These are phyloP conservation scores for Naganishia liquefaciens DNA, from an alignment of 1,284 basidiomycete species.

Conservation along the genomic window DNA sequence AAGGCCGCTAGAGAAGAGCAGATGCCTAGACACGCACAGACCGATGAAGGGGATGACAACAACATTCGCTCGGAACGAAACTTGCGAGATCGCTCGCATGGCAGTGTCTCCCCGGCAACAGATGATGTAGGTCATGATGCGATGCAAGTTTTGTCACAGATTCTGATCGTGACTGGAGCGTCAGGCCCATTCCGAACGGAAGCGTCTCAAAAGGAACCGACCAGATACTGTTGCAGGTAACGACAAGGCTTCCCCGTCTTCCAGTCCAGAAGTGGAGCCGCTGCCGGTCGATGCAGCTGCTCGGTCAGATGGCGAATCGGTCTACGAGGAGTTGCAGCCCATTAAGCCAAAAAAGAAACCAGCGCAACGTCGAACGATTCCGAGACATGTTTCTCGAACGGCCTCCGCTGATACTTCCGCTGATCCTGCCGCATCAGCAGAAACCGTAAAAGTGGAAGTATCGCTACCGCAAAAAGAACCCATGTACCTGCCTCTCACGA, in stretches of 20 bases:
- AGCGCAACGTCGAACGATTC: not conserved
- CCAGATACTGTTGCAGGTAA: too few species aligned
- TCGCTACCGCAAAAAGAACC: not conserved
- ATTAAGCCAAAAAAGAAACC: constrained; percentile 2
- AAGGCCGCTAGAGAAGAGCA: too few species aligned
- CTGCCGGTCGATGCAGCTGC: constrained; percentile 22
- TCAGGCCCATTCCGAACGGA: not conserved
- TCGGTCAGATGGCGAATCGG: constrained; percentile 12
- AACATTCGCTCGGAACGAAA: not conserved
- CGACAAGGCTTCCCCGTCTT: not conserved
- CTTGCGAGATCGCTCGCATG: not conserved
- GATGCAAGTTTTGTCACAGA: too few species aligned
- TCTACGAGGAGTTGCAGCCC: constrained; percentile 6
- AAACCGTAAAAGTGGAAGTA: too few species aligned
- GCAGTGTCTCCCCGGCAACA: constrained; percentile 1
- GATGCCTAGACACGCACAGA: not conserved
- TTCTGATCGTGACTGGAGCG: too few species aligned
- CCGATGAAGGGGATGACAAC: not conserved
- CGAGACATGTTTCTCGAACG: not conserved
- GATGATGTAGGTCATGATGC: not conserved
- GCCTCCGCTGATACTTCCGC: not conserved
- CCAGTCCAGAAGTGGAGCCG: constrained; percentile 9
- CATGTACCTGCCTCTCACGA: constrained; percentile 20
- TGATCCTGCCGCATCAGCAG: too few species aligned
- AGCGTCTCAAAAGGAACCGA: constrained; percentile 5